Evolutionary conservation across 176 grass and related monocot genomes (phyloP).

Genomic region (Aegilops bicornis): DNA sequence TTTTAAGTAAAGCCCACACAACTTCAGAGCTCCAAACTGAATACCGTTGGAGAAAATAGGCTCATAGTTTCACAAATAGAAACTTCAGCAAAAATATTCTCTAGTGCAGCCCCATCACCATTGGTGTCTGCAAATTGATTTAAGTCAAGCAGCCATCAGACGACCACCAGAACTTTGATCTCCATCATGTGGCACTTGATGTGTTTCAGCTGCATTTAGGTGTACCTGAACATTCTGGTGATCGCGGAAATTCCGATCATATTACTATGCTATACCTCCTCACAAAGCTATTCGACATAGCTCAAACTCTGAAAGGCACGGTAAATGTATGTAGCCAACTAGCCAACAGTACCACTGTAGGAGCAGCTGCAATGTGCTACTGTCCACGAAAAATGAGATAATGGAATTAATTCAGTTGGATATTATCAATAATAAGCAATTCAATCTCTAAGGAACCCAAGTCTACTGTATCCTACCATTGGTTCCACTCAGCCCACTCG

Average conservation of each 20-base stretch:
- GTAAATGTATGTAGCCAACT: not conserved
- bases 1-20: not conserved
- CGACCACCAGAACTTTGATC: not conserved
- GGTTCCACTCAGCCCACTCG: not conserved
- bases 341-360: not conserved
- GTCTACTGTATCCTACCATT: conserved; percentile 1
- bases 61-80: not conserved
- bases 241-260: not conserved
- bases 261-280: conserved; percentile 3
- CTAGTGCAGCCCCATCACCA: not conserved
- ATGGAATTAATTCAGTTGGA: not conserved
- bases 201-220: not conserved
- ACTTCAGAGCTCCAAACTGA: not conserved
- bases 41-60: not conserved
- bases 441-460: conserved; percentile 22
- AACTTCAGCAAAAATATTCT: not conserved
- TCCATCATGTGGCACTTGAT: not conserved
- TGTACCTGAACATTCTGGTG: not conserved
- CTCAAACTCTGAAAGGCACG: not conserved
- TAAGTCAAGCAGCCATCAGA: not conserved
- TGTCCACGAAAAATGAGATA: not conserved
- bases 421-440: not conserved
- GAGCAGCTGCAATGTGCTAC: not conserved
- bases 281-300: not conserved
- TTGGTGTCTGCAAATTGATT: conserved; percentile 1